A percentile compares a stretch with the other conserved stretches of the same genome.
Conservation (phyloP, 129 eudicot genomes). For the sunflower (Helianthus annuus) region DNA sequence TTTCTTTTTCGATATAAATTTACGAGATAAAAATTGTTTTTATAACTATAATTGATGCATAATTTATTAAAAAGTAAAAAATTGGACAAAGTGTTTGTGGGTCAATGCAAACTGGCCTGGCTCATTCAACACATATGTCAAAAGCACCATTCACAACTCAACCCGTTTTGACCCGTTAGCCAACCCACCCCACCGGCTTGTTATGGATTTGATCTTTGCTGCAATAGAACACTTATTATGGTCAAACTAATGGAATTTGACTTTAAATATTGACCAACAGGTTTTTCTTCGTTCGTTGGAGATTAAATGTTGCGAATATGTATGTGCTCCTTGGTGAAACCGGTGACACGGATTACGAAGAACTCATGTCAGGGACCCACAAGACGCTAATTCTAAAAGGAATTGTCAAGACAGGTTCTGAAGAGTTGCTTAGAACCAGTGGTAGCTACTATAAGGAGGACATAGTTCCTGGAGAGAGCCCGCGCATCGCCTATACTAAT, state of each 20-base stretch:
- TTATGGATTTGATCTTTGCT: not conserved
- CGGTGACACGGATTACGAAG: slow-evolving; percentile 94
- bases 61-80: not conserved
- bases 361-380: slow-evolving; percentile 80
- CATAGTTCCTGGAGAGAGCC: slow-evolving; percentile 74
- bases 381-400: slow-evolving; percentile 83
- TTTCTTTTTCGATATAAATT: not conserved
- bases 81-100: not conserved
- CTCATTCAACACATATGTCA: not conserved
- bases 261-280: slow-evolving; percentile 26
- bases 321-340: slow-evolving; percentile 82
- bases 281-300: slow-evolving; percentile 92
- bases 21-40: not conserved
- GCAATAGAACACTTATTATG: slow-evolving; percentile 4
- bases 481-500: slow-evolving; percentile 45
- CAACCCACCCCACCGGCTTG: not conserved
- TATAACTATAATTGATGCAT: not conserved
- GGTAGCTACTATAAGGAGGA: slow-evolving; percentile 83
- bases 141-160: not conserved
- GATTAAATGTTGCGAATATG: slow-evolving; percentile 88
- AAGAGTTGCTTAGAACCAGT: slow-evolving; percentile 65
- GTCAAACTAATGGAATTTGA: slow-evolving; percentile 1
- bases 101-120: not conserved
- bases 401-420: slow-evolving; percentile 68
- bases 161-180: not conserved